A percentile compares a stretch with the other conserved stretches of the same genome.
phyloP scores from a whole-genome alignment of 192 early-diverging fungal species.

The Irineochytrium annulatum region DNA sequence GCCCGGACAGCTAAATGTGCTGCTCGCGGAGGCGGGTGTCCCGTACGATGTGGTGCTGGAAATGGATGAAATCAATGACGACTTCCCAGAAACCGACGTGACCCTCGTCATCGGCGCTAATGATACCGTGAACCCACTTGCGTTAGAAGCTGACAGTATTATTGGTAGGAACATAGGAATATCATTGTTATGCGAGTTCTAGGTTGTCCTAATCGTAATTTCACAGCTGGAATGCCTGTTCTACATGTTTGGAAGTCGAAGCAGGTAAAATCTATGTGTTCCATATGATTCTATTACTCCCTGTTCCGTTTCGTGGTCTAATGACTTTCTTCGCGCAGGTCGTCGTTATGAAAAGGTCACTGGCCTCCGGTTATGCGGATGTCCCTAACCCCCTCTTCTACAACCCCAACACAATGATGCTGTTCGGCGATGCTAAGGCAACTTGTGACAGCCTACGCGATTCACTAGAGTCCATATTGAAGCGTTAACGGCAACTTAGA shows the following conservation, averaged over 20 bases:
- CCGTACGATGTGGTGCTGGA: conserved; percentile 36
- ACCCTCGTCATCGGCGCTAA: conserved; percentile 33
- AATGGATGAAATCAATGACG: conserved; percentile 40
- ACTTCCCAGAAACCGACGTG: conserved; percentile 31
- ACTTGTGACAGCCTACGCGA: conserved; percentile 28
- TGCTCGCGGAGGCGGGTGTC: conserved; percentile 33
- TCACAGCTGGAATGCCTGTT: conserved; percentile 38
- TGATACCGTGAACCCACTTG: conserved; percentile 37
- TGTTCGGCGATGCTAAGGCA: conserved; percentile 34
- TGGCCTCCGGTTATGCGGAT: conserved; percentile 35
- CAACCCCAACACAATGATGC: conserved; percentile 28
- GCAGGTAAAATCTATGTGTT: neutral
- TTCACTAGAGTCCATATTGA: neutral
- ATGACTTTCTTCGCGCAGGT: too few relatives aligned
- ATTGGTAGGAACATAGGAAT: too few relatives aligned
- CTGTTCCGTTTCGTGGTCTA: conserved; percentile 3
- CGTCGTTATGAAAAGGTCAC: conserved; percentile 30
- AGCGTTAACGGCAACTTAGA: too few relatives aligned
- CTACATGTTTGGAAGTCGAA: conserved; percentile 32
- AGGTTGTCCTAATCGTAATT: too few relatives aligned
- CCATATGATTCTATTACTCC: neutral
- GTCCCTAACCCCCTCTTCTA: conserved; percentile 36
- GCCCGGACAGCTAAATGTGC: conserved; percentile 37
- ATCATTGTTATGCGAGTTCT: too few relatives aligned
- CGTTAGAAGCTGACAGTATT: conserved; percentile 21